Evolutionary conservation across 805 yeast species (phyloP), one percentile per base, ranked within the genome.

Genomic region (Pichia scutulata): DNA sequence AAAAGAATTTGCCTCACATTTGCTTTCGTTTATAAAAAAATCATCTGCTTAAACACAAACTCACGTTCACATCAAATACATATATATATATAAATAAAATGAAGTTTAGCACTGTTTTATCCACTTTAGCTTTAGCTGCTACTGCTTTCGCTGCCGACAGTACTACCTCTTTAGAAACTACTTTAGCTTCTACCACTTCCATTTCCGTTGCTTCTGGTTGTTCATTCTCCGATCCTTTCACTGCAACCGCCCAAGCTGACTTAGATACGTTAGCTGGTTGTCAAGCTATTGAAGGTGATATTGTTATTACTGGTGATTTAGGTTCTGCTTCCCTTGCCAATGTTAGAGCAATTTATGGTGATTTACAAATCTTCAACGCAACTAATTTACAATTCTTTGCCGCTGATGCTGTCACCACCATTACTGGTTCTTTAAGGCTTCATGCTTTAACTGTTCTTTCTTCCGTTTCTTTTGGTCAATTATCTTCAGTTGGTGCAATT

Each of bases 401-500:
- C 60, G 98, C 98, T 49, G 93, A 93, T 65, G 68, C 78, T 56
- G 78, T 93, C 65, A 74, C 80, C 63, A 77, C 81, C 61, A 83
- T 93, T 65, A 76, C 89, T 51, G 95, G 87, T 64, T 70, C 77
- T 56, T 77, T 93, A 60, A 68, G 70, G 54, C 72, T 93, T 57
- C 66, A 73, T 57, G 71, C 73, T 55, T 79, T 86, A 70, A 85
- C 92, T 63, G 69, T 81, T 54, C 77, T 93, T 68, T 61, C 74
- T 58, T 70, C 81, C 52, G 75, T 92, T 52, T 77, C 84, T 61
- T 79, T 90, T 68, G 96, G 96, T 57, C 73, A 77, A 60, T 80
- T 92, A 67, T 75, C 82, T 66, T 77, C 86, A 57, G 95, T 89
- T 58, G 96, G 95, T 66, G 70, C 88, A 50, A 79, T 93, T 64